Conservation (phyloP, 2,329 filamentous ascomycete genomes). For the Cercospora janseana region DNA sequence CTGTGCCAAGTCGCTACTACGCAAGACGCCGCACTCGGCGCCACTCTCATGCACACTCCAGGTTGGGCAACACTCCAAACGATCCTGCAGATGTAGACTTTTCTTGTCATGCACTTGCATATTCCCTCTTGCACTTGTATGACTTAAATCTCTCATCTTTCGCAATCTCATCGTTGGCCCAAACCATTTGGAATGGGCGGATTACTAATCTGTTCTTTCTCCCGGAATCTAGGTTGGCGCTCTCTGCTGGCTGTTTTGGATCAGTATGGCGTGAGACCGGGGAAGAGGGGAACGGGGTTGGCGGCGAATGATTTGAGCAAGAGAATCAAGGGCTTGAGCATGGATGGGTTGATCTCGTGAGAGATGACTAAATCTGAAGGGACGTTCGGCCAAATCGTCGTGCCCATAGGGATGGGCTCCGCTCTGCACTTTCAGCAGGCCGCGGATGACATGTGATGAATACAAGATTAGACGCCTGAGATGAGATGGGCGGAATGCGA, state of each 20-base stretch:
- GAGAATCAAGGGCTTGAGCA: constrained; percentile 29
- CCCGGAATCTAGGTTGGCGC: constrained; percentile 37
- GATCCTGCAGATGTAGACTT: constrained; percentile 62
- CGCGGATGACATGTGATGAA: too few relatives aligned
- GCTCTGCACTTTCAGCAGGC: too few relatives aligned
- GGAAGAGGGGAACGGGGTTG: constrained; percentile 43
- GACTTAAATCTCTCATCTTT: constrained; percentile 12
- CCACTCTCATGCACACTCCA: constrained; percentile 78
- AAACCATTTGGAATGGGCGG: constrained; percentile 13
- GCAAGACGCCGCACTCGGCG: constrained; percentile 75
- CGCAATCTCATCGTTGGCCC: constrained; percentile 1
- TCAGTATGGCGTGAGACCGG: constrained; percentile 82
- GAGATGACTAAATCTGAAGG: background rate
- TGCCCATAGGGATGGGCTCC: too few relatives aligned
- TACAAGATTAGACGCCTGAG: too few relatives aligned
- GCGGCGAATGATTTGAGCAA: constrained; percentile 30
- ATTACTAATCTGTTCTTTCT: constrained; percentile 27
- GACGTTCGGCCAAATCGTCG: background rate
- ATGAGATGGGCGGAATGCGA: too few relatives aligned
- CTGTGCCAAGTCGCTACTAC: constrained; percentile 80
- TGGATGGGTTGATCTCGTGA: too few relatives aligned
- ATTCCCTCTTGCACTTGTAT: constrained; percentile 8
- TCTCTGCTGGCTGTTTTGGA: constrained; percentile 81
- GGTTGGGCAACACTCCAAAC: constrained; percentile 94
- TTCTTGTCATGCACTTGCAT: constrained; percentile 19